Evolutionary conservation across 192 early-diverging fungal species (phyloP), one percentile per base, ranked within the genome.

Genomic region (Gigaspora rosea): DNA sequence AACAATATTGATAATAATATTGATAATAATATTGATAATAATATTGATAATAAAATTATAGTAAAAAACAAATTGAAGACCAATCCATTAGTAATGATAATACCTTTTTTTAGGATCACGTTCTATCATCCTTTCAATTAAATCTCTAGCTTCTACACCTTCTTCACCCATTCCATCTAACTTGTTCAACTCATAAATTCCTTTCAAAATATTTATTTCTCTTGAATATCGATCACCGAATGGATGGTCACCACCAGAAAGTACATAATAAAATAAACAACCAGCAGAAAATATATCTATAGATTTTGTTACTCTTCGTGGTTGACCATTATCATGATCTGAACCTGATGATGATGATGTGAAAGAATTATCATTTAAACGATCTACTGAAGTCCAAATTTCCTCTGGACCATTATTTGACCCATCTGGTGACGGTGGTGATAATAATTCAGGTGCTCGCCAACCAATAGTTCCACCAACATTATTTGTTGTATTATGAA

Each of bases 211-310:
- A 82, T 97, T 97, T 13, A 90, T 86, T 80, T 99, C 98, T 56
- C 97, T 89, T 7, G 90, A 90, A 80, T 91, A 94, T 12, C 89
- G 88, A 81, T 97, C 95, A 64, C 97, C 97, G 86, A 98, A 99
- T 7, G 98, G 97, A 83, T 99, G 98, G 16, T 91, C 88, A 27
- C 98, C 98, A 41, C 87, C 84, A 10, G 93, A 93, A 46, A 98
- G 85, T 4, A 95, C 90, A 83, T 96, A 99, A 82, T 95, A 95
- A 75, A 96, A 98, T 48, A 98, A 92, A 82, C 96, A 98, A 20
- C 97, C 97, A 64, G 92, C 88, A 15, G 96, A 96, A 78, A 99
- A 99, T 65, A 99, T 93, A 78, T 99, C 98, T 51, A 99, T 94
- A 4, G 94, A 90, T 12, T 90, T 85, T 5, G 97, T 97, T 72